Conservation (phyloP, 768 basidiomycete genomes). For the Rhodocollybia butyracea region DNA sequence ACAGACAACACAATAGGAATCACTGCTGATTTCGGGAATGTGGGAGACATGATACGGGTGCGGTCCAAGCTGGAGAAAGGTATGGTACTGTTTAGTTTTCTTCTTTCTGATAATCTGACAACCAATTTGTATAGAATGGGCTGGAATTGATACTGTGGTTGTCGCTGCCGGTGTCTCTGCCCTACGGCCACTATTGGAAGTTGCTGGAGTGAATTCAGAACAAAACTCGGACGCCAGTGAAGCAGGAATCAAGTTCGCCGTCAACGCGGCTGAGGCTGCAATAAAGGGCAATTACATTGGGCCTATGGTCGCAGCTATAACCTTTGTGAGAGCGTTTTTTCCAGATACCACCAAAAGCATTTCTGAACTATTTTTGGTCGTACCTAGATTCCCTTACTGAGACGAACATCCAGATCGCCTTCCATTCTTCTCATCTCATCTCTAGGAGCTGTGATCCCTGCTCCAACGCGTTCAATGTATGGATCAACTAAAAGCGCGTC, state of each 20-base stretch:
- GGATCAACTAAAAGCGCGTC: slow-evolving; percentile 81
- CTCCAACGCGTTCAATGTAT: slow-evolving; percentile 84
- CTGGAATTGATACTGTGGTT: slow-evolving; percentile 72
- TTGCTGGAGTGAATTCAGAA: slow-evolving; percentile 34
- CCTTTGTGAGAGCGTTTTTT: too few species aligned
- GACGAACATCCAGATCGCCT: slow-evolving; percentile 59
- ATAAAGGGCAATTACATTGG: slow-evolving; percentile 66
- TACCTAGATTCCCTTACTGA: slow-evolving; percentile 80
- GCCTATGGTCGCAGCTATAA: slow-evolving; percentile 63
- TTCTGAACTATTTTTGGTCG: background rate
- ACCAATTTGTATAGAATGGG: background rate
- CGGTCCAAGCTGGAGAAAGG: slow-evolving; percentile 52
- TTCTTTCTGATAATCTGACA: background rate
- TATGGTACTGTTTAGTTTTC: slow-evolving; percentile 27
- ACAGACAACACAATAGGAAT: slow-evolving; percentile 22
- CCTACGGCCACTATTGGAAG: slow-evolving; percentile 67
- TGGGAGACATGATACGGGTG: slow-evolving; percentile 64
- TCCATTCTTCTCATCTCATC: slow-evolving; percentile 79
- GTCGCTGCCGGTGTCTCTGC: slow-evolving; percentile 85
- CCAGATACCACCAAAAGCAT: too few species aligned
- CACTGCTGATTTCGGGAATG: slow-evolving; percentile 59
- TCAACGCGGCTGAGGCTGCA: slow-evolving; percentile 56
- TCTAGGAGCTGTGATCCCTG: slow-evolving; percentile 73
- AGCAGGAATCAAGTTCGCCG: slow-evolving; percentile 57
- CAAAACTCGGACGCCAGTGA: slow-evolving; percentile 26